Conservation (phyloP, 2,329 filamentous ascomycete genomes). For the Colletotrichum acutatum region DNA sequence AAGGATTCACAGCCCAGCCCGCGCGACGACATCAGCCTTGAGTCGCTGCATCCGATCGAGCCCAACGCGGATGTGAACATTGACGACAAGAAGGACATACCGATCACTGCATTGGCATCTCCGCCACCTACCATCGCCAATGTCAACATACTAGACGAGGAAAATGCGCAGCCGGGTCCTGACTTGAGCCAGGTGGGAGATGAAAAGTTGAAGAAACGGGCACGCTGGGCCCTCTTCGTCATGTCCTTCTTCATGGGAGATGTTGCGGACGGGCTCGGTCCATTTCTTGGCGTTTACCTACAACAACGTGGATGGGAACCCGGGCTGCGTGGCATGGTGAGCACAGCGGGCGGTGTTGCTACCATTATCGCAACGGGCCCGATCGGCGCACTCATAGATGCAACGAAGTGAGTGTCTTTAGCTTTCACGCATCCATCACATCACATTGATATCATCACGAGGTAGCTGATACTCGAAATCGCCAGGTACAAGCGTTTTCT, state of each 20-base stretch:
- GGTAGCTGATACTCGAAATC: not conserved
- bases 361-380: constrained; percentile 24
- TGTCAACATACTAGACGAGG: not conserved
- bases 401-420: constrained; percentile 14
- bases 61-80: not conserved
- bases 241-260: constrained; percentile 31
- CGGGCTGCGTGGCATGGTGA: constrained; percentile 23
- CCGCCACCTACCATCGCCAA: not conserved
- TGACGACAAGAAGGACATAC: constrained; percentile 2
- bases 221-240: constrained; percentile 22
- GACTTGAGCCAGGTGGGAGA: not conserved
- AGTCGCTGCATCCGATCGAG: constrained; percentile 9
- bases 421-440: too few relatives aligned
- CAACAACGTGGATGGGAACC: constrained; percentile 28
- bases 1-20: constrained; percentile 7
- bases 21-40: constrained; percentile 9
- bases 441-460: not conserved
- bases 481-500: constrained; percentile 19
- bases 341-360: constrained; percentile 17
- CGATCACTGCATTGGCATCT: not conserved
- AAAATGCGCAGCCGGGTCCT: not conserved
- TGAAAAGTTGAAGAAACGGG: constrained; percentile 14
- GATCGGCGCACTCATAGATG: constrained; percentile 28
- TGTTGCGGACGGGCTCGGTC: constrained; percentile 22
- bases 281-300: constrained; percentile 28